Evolutionary conservation across 2,329 filamentous ascomycete genomes (phyloP).

Genomic region (Cercospora zeina): DNA sequence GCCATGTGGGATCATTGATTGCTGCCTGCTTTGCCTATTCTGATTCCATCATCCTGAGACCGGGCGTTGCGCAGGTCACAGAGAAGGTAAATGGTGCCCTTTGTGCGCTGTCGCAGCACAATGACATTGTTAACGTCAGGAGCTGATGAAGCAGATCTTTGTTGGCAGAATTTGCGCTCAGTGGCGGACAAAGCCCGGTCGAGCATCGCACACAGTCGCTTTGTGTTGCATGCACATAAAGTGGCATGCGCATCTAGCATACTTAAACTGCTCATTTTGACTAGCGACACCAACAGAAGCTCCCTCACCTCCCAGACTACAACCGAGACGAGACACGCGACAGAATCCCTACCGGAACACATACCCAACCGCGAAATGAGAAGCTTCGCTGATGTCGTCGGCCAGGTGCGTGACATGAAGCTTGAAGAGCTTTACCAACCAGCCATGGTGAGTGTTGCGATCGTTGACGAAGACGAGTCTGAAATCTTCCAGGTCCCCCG

Average conservation of each 20-base stretch:
- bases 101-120: neutral
- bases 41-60: no score
- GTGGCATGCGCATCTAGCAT: no score
- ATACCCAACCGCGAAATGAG: neutral
- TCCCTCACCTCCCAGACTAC: no score
- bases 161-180: neutral
- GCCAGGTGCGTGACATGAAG: constrained; percentile 3
- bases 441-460: neutral
- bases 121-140: neutral
- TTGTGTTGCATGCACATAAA: neutral
- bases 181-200: neutral
- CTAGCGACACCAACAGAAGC: no score
- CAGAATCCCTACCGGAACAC: neutral
- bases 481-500: neutral
- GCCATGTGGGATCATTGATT: neutral
- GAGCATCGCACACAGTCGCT: neutral
- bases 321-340: neutral
- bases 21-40: neutral
- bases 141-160: neutral
- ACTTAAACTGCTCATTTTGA: no score
- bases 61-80: no score
- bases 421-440: constrained; percentile 2
- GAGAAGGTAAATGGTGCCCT: neutral
- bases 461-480: neutral
- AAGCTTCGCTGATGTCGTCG: neutral